Base-by-base conservation (phyloP, 2,329 filamentous ascomycete species). In the Chaetomiaceae sp. region DNA sequence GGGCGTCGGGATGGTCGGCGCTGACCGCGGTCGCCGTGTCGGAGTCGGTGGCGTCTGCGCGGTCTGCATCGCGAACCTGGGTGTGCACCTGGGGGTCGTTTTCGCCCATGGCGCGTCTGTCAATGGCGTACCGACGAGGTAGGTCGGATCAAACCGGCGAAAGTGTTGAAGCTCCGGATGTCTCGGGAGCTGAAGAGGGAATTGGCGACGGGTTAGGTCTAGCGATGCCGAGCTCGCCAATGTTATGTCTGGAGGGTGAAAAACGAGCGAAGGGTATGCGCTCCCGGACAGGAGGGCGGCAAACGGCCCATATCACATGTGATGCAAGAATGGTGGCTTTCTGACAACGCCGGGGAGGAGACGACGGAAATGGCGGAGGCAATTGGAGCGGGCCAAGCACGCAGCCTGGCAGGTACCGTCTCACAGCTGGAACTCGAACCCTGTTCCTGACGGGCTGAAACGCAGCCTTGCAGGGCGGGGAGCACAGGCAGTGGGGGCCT, bases 1-100 rank as follows among this genome's bases (percentile, higher is more conserved):
- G 69, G 39, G 66, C 67, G 61, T 73, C 69, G 30, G 68, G 66
- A 54, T 71, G 68, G 20, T 60, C 60, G 42, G 56, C 53, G 43
- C 56, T 53, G 24, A 54, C 34, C 27, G 41, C 42, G 34, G 50
- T 52, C 24, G 29, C 39, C n/a, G n/a, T n/a, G n/a, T 50, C 42
- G 6, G 46, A 45, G 17, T 42, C 37, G 22, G 42, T 42, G 32
- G 30, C 29, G 38, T 46, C 47, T 19, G 46, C 48, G 11, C 52
- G 44, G 18, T 52, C 52, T 11, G 40, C 30, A 34, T 52, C 48
- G 42, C 26, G 38, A 14, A 17, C 27, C 15, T 50, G 43, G 26
- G 42, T 37, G 29, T 38, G 48, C 24, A 17, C 10, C 15, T 40
- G 42, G 9, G 42, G 24, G 11, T 19, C 35, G 30, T 34, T 45